Percentiles rank a stretch among this genome's conserved stretches.
Evolutionary conservation across 306 rosid species (phyloP).

Genomic region (Begonia masoniana): DNA sequence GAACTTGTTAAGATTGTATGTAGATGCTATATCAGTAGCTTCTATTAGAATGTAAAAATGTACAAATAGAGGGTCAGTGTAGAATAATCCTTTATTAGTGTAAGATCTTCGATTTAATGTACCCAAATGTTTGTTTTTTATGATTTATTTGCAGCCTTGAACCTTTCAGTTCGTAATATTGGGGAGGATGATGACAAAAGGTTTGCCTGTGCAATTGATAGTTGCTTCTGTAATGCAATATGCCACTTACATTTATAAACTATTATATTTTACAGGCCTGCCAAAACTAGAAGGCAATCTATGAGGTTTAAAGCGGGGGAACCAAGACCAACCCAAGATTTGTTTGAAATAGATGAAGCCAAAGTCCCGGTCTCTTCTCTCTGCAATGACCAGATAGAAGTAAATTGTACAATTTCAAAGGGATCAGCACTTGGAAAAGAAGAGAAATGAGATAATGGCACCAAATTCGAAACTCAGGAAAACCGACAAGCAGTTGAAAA

Average conservation of each 20-base stretch:
- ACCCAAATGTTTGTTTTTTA: slow-evolving; percentile 10
- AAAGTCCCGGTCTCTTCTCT: slow-evolving; percentile 21
- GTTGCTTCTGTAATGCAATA: slow-evolving; percentile 12
- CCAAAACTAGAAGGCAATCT: slow-evolving; percentile 45
- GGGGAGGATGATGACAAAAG: slow-evolving; percentile 29
- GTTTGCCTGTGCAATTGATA: slow-evolving; percentile 21
- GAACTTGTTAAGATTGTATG: too few species aligned
- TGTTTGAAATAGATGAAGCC: slow-evolving; percentile 19
- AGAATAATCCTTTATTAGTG: background rate
- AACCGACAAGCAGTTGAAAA: slow-evolving; percentile 37
- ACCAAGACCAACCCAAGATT: slow-evolving; percentile 32
- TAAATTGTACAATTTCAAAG: slow-evolving; percentile 16
- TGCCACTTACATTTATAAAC: slow-evolving; percentile 11
- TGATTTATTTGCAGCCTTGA: slow-evolving; percentile 43
- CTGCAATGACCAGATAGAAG: slow-evolving; percentile 17
- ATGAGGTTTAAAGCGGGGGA: slow-evolving; percentile 24
- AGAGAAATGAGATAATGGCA: slow-evolving; percentile 13
- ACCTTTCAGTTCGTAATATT: slow-evolving; percentile 21
- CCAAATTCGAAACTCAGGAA: slow-evolving; percentile 20
- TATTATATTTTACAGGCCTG: slow-evolving; percentile 26
- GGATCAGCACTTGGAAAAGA: slow-evolving; percentile 11
- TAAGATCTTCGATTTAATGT: background rate
- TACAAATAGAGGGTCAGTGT: too few species aligned
- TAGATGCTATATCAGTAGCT: too few species aligned
- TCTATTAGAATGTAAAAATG: too few species aligned